Evolutionary conservation across 768 basidiomycete species (phyloP), one percentile per base, ranked within the genome.

Genomic region (Termitomyces sp.): DNA sequence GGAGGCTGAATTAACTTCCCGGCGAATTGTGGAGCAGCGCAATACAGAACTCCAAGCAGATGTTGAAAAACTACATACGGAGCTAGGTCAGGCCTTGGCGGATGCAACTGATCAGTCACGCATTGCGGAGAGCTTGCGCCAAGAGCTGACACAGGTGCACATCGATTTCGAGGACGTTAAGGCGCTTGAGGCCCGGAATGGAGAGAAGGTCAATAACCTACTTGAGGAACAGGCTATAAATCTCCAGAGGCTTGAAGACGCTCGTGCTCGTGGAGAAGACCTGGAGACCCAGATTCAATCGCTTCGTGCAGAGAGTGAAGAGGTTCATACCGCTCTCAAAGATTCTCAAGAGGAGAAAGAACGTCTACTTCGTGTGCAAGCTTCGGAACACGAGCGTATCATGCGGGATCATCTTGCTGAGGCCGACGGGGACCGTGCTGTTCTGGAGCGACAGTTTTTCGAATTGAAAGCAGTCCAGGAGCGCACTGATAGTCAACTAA

Each of bases 391-490:
- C 58, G 79, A 81, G 36, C 73, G 78, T 20, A 75, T 78, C 46
- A 83, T 97, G 58, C 82, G 92, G 1, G 94, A 97, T 66, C 90
- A 94, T 62, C 87, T 89, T 52, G 89, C 89, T 3, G 95, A 98
- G 68, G 91, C 94, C 13, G 93, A 97, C 63, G 91, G 94, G 1
- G 94, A 98, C 67, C 83, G 93, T 7, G 94, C 94, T 0, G 92
- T 96, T 13, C 75, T 97, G 43, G 94, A 97, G 70, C 85, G 94
- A 47, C 89, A 94, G 67, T 86, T 89, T 66, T 83, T 81, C 38
- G 89, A 91, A 65, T 72, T 91, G 35, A 79, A 81, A 59, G 83
- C 82, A 1, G 76, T 77, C 7, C 70, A 87, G 47, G 89, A 88
- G 52, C 76, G 79, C 54, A 74, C 78, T 13, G 80, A 83, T 50